A percentile compares a stretch with the other conserved stretches of the same genome.
phyloP scores from a whole-genome alignment of 176 grass and related monocot genomes.

The Paspalum vaginatum region DNA sequence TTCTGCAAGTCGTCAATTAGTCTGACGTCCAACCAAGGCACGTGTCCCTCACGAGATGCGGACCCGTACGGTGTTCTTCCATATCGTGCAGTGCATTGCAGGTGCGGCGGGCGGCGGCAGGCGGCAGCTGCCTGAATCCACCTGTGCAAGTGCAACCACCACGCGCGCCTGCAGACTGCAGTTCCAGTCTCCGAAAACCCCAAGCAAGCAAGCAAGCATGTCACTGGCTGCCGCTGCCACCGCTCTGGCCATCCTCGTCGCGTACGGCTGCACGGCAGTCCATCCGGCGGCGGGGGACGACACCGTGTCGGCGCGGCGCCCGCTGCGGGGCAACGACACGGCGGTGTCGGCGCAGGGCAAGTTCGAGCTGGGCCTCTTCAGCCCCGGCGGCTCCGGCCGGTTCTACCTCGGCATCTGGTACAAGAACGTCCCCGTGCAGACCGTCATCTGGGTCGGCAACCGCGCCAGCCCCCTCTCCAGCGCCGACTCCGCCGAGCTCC shows the following conservation, averaged over 20 bases:
- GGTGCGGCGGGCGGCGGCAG: too few species aligned
- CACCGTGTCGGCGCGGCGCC: conserved; percentile 21
- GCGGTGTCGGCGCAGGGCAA: conserved; percentile 45
- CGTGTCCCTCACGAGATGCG: too few species aligned
- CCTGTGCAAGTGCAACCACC: too few species aligned
- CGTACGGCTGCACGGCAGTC: neutral
- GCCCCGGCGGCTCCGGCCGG: conserved; percentile 31
- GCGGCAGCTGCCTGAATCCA: too few species aligned
- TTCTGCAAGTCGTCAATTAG: too few species aligned
- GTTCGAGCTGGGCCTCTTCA: conserved; percentile 51
- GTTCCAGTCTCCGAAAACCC: too few species aligned
- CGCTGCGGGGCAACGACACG: conserved; percentile 45
- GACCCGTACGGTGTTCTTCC: too few species aligned
- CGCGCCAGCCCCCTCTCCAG: conserved; percentile 27
- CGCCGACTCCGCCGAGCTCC: conserved; percentile 4
- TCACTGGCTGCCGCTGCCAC: neutral
- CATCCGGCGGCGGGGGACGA: neutral
- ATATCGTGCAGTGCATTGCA: too few species aligned
- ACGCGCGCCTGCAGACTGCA: too few species aligned
- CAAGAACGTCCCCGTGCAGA: conserved; percentile 46
- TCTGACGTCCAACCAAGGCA: too few species aligned
- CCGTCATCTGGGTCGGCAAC: conserved; percentile 51
- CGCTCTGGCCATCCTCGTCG: neutral
- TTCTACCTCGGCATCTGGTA: conserved; percentile 51
- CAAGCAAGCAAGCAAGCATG: neutral